Evolutionary conservation across 768 basidiomycete genomes (phyloP), one percentile per base, ranked within the genome.

Genomic region (Leucosporidium scottii): DNA sequence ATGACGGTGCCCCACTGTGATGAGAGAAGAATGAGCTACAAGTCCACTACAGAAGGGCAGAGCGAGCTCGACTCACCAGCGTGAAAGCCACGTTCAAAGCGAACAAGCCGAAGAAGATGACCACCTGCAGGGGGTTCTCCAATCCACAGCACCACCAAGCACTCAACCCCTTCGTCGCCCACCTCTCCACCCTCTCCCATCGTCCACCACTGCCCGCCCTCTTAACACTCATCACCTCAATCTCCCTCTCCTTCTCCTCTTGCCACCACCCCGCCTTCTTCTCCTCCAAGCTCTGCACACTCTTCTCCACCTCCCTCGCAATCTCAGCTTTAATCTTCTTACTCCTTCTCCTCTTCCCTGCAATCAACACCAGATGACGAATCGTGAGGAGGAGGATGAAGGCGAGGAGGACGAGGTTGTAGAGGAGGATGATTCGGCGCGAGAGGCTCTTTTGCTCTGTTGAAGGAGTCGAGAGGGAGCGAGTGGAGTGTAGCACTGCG

Each of bases 21-120:
- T 12, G 39, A 44, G 15, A 12, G 6, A 3, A 10, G 39, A 44
- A 13, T 44, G 8, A 44, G 39, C 39, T 44, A 10, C 39, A 34
- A 2, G 15, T 44, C 10, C 39, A 44, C 39, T 13, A 3, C 2
- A 44, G 8, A 4, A 44, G 15, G 39, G n/a, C 7, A 44, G 39
- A 10, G 39, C 39, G 8, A 44, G 15, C n/a, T 8, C 36, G 39
- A 61, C 62, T 30, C 36, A 68, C 63, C 53, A 70, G 69, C 23
- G 66, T 62, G 58, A 70, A 70, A 15, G 56, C 65, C 21, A 44
- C 34, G 61, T 70, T 70, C 58, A 70, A 31, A 17, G 69, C 69
- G 20, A 70, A 39, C 31, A 51, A 55, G 21, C 58, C 65, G 20
- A 70, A 20, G n/a, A 66, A 48, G 18, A 70, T 27, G 47, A 63